Conservation (phyloP, 2,329 filamentous ascomycete genomes). For the Penicillium sp. region DNA sequence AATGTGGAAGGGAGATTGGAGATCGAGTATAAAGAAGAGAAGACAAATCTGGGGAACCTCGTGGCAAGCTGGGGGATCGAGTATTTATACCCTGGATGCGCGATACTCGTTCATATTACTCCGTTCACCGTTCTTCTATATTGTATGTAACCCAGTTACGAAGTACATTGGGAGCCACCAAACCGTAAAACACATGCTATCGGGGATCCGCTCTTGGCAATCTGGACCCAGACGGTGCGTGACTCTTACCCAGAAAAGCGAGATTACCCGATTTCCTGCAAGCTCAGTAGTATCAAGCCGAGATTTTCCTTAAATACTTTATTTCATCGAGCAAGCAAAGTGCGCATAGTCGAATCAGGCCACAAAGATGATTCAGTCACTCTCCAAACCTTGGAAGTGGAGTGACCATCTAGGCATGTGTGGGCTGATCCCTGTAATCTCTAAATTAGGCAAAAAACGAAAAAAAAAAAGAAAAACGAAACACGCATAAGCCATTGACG, state of each 20-base stretch:
- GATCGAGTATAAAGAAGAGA: constrained; percentile 3
- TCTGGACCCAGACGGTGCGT: neutral
- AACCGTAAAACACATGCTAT: neutral
- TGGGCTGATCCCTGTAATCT: constrained; percentile 26
- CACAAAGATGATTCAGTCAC: constrained; percentile 2
- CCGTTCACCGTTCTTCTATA: constrained; percentile 1
- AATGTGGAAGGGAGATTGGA: neutral
- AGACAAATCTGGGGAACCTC: constrained; percentile 16
- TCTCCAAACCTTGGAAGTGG: neutral
- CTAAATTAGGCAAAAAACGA: constrained; percentile 2
- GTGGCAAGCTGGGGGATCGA: constrained; percentile 14
- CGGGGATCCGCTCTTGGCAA: neutral
- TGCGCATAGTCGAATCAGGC: constrained; percentile 17
- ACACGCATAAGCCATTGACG: neutral
- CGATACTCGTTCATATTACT: neutral
- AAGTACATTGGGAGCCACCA: neutral
- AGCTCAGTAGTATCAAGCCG: constrained; percentile 6
- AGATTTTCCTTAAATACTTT: neutral
- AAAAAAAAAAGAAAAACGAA: neutral
- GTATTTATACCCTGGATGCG: constrained; percentile 17
- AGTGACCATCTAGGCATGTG: constrained; percentile 11
- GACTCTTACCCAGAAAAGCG: constrained; percentile 13
- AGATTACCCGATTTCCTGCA: constrained; percentile 8
- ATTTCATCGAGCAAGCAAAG: neutral
- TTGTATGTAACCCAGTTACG: neutral